Base-by-base conservation (phyloP, 139 green algal species). In the Edaphochlamys debaryana region DNA sequence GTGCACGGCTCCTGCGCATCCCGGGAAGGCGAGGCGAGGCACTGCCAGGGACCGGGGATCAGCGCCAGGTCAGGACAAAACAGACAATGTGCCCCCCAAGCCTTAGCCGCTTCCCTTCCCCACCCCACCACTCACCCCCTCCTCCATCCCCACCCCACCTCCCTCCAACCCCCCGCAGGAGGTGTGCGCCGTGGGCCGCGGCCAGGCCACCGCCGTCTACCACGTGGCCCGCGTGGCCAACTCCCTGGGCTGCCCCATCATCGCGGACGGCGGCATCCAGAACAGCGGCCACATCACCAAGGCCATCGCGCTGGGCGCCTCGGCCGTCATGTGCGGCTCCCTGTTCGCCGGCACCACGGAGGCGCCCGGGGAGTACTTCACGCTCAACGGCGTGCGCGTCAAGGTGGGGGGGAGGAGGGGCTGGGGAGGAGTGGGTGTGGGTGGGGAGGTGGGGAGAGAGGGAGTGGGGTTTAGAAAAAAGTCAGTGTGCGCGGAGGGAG, bases 221-320 rank as follows among this genome's bases (percentile, higher is more conserved):
- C 95, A 98, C 62, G 90, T 92, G 3, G 80, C 92, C 0, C 88
- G 93, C 8, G 70, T 95, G 0, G 95, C 94, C 45, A 87, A 82
- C 68, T 45, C 77, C 4, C 75, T 92, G 29, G 95, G 92, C 8
- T 93, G 99, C 25, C 97, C 97, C 36, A 92, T 97, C 87, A 99
- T 99, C 36, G 96, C 96, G 13, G 97, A 99, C 86, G 97, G 97
- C 41, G 97, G 97, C 77, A 95, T 99, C 48, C 95, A 98, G 87
- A 99, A 98, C 93, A 96, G 89, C 13, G 97, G 97, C 1, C 94
- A 99, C 89, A 97, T 99, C 82, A 91, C 94, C 67, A 99, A 99
- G 92, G 96, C 94, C 25, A 89, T 99, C 11, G 92, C 96, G 0
- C 93, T 99, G 32, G 97, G 97, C n/a, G 97, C 97, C 6, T 95